These are phyloP conservation scores for Penicillium sp. DNA, from an alignment of 2,329 filamentous ascomycete genomes.

Conservation along the genomic window DNA sequence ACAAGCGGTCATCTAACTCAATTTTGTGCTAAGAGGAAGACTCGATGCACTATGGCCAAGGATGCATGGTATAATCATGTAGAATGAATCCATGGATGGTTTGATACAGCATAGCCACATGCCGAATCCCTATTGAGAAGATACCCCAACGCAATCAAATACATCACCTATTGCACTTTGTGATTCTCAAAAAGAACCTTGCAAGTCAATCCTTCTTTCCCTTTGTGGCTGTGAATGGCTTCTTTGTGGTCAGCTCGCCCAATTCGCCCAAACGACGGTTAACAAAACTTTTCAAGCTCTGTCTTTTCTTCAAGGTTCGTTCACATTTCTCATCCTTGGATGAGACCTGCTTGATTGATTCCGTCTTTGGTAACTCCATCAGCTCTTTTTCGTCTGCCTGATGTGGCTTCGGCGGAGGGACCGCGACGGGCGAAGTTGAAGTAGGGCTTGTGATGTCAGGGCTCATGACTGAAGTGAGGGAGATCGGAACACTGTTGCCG, in stretches of 20 bases:
- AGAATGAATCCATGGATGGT: not conserved
- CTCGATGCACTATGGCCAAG: not conserved
- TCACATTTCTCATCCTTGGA: conserved; percentile 16
- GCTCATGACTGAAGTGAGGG: conserved; percentile 22
- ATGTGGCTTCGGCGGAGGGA: not conserved
- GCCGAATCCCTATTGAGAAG: not conserved
- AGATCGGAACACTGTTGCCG: conserved; percentile 24
- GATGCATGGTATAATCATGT: not conserved
- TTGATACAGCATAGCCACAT: not conserved
- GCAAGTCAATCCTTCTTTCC: conserved; percentile 2
- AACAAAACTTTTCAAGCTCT: conserved; percentile 15
- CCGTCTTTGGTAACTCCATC: not conserved
- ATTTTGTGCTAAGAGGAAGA: not conserved
- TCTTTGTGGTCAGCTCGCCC: not conserved
- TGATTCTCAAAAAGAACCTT: not conserved
- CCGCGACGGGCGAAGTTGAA: not conserved
- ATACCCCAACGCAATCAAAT: not conserved
- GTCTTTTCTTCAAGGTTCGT: conserved; percentile 12
- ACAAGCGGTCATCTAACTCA: not conserved
- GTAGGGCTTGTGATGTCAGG: not conserved
- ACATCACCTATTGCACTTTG: not conserved
- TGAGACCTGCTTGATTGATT: not conserved
- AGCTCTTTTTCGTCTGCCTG: not conserved
- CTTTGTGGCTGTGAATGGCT: not conserved
- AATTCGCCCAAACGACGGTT: conserved; percentile 9